A percentile compares a stretch with the other conserved stretches of the same genome.
phyloP scores from a whole-genome alignment of 164 flowering plant species.

The Tinospora cordifolia region DNA sequence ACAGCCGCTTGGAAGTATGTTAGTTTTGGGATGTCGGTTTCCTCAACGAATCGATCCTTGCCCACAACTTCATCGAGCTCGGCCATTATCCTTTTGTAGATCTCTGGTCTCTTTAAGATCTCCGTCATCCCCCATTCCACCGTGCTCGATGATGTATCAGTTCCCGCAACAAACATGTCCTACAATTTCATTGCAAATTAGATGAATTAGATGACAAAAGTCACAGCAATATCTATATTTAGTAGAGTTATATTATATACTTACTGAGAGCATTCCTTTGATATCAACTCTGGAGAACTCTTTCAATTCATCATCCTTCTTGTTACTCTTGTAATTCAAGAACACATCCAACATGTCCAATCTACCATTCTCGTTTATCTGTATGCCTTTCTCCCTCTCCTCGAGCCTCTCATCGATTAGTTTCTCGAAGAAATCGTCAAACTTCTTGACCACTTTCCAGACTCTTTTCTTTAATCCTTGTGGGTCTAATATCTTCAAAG shows the following conservation, averaged over 20 bases:
- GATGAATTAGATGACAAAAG: no score
- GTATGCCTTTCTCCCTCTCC: slow-evolving; percentile 21
- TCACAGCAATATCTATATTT: no score
- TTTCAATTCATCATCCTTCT: slow-evolving; percentile 26
- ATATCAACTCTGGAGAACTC: slow-evolving; percentile 27
- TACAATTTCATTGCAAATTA: slow-evolving; percentile 5
- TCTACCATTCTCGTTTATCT: slow-evolving; percentile 25
- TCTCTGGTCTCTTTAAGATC: slow-evolving; percentile 21
- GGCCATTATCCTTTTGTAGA: slow-evolving; percentile 12
- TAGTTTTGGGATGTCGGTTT: slow-evolving; percentile 26
- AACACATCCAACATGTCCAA: slow-evolving; percentile 31
- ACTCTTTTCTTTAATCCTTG: slow-evolving; percentile 27
- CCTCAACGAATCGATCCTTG: slow-evolving; percentile 19
- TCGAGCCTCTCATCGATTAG: slow-evolving; percentile 28
- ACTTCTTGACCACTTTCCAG: slow-evolving; percentile 22
- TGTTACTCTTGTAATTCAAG: slow-evolving; percentile 25
- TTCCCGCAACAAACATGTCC: slow-evolving; percentile 37
- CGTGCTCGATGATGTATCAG: slow-evolving; percentile 34
- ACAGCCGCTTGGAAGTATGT: slow-evolving; percentile 27
- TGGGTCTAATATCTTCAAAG: slow-evolving; percentile 25
- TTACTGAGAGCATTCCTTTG: slow-evolving; percentile 31
- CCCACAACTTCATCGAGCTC: slow-evolving; percentile 32
- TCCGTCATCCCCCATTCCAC: slow-evolving; percentile 38
- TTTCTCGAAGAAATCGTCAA: slow-evolving; percentile 30
- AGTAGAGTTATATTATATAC: no score